Conservation (phyloP, 306 rosid species). For the Prosopis cineraria region DNA sequence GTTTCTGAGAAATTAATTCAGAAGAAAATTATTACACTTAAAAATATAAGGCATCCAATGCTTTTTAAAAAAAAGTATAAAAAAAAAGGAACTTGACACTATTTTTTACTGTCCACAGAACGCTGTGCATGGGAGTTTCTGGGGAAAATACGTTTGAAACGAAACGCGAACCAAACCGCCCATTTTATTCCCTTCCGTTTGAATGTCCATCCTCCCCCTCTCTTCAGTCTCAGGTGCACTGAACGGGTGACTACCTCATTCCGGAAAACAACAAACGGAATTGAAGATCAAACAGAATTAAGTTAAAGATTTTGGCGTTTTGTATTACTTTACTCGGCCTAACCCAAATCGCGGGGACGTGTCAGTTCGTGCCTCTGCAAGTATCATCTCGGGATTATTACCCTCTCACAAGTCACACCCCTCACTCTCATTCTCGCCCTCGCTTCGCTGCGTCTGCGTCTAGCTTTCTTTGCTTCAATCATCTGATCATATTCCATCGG, state of each 20-base stretch:
- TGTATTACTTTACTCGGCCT: background rate
- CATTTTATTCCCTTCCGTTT: too few species aligned
- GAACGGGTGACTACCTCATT: background rate
- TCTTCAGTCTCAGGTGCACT: background rate
- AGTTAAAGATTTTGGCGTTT: background rate
- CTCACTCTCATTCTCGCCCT: background rate
- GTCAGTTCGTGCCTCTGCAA: background rate
- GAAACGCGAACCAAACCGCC: too few species aligned
- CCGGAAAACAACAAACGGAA: background rate
- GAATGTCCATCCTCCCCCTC: too few species aligned
- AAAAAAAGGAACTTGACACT: too few species aligned
- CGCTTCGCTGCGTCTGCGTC: background rate
- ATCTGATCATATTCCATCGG: background rate
- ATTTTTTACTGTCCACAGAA: too few species aligned
- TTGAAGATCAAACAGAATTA: background rate
- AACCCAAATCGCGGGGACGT: background rate
- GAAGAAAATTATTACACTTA: too few species aligned
- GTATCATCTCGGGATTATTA: background rate
- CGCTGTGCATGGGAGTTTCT: too few species aligned
- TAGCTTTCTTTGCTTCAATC: background rate
- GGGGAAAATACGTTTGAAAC: too few species aligned
- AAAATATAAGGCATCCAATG: too few species aligned
- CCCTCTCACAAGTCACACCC: background rate
- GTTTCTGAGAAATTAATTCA: too few species aligned
- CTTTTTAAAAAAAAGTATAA: too few species aligned